Evolutionary conservation across 2,329 filamentous ascomycete genomes (phyloP).

Genomic region (Fusarium irregulare): DNA sequence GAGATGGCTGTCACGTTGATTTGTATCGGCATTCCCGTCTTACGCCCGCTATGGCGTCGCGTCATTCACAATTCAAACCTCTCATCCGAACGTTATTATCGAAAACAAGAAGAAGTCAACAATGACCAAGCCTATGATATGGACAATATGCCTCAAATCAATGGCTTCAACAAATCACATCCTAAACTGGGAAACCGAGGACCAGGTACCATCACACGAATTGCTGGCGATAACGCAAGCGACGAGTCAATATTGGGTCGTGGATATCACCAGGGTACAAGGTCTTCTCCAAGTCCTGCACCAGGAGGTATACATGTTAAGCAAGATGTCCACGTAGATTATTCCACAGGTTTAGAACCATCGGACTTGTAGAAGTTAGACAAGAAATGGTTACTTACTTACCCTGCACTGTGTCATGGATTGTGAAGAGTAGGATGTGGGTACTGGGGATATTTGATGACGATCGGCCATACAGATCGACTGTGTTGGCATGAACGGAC

Average conservation of each 20-base stretch:
- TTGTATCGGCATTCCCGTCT: conserved; percentile 54
- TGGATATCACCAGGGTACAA: not conserved
- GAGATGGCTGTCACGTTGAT: conserved; percentile 53
- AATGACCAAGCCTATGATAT: not conserved
- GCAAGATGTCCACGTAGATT: not conserved
- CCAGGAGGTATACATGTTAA: not conserved
- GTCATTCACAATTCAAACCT: not conserved
- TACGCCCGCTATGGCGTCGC: conserved; percentile 50
- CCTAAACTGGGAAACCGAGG: not conserved
- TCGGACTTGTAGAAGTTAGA: not conserved
- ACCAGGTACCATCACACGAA: not conserved
- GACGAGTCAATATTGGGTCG: not conserved
- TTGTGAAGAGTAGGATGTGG: no score
- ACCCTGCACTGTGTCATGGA: not conserved
- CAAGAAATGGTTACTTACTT: not conserved
- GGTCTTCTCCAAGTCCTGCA: not conserved
- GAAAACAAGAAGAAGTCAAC: not conserved
- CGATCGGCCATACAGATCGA: not conserved
- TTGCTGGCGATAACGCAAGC: not conserved
- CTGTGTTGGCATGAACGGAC: not conserved
- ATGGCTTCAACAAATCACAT: not conserved
- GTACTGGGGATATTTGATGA: not conserved
- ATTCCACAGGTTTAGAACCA: not conserved
- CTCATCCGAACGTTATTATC: not conserved
- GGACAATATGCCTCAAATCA: not conserved